Evolutionary conservation across 2,329 filamentous ascomycete genomes (phyloP).

Genomic region (Neodidymelliopsis sp.): DNA sequence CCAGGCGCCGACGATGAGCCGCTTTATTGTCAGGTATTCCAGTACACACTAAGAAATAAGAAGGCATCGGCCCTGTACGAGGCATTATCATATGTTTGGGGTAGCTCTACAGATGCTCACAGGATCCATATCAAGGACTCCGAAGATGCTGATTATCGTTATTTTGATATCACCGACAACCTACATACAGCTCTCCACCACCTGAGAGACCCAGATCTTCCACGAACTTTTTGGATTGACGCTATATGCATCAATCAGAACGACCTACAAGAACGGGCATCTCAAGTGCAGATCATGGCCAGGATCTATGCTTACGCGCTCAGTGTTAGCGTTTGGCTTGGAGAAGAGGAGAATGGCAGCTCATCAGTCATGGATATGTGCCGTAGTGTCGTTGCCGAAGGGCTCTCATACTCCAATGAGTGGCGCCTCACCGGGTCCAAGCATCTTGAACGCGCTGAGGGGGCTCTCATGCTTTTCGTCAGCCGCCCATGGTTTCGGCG

Average conservation of each 20-base stretch:
- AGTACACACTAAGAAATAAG: neutral
- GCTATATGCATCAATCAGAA: slow-evolving; percentile 31
- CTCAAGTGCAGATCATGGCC: slow-evolving; percentile 37
- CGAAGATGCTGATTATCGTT: neutral
- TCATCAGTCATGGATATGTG: slow-evolving; percentile 1
- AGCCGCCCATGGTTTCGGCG: slow-evolving; percentile 18
- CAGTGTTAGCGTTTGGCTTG: slow-evolving; percentile 37
- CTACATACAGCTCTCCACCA: slow-evolving; percentile 3
- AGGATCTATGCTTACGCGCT: slow-evolving; percentile 34
- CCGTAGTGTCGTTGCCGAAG: too few species aligned
- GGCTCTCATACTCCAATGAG: too few species aligned
- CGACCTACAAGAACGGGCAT: slow-evolving; percentile 28
- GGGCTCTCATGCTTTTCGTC: slow-evolving; percentile 4
- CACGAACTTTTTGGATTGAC: slow-evolving; percentile 30
- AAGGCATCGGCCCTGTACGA: slow-evolving; percentile 4
- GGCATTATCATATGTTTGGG: slow-evolving; percentile 21
- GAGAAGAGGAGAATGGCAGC: slow-evolving; percentile 7
- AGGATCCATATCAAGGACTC: neutral
- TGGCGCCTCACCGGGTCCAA: too few species aligned
- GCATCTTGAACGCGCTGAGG: too few species aligned
- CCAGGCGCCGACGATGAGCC: neutral
- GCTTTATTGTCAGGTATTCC: neutral
- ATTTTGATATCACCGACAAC: neutral
- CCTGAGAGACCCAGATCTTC: slow-evolving; percentile 5
- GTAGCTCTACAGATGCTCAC: neutral